Conservation (phyloP, 768 basidiomycete species). For the Coprinellus aureogranulatus region DNA sequence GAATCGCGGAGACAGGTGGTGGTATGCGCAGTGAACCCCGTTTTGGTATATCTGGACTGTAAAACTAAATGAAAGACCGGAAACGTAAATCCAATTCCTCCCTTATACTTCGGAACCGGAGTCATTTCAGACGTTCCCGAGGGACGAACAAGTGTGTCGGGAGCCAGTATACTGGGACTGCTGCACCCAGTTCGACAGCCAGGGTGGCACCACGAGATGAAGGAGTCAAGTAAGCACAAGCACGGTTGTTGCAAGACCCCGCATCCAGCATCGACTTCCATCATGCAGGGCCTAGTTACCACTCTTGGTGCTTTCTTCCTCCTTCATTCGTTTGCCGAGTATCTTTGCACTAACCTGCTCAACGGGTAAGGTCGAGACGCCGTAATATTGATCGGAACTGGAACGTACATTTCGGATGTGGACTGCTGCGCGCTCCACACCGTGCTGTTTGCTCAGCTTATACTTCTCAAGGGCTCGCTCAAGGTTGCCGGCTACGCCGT, state of each 20-base stretch:
- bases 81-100: slow-evolving; percentile 1
- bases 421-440: slow-evolving; percentile 77
- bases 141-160: not conserved
- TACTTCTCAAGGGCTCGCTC: slow-evolving; percentile 82
- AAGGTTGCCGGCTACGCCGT: slow-evolving; percentile 62
- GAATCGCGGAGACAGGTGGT: not conserved
- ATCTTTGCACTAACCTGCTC: slow-evolving; percentile 80
- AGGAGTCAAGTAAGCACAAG: too few relatives aligned
- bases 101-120: slow-evolving; percentile 5
- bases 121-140: not conserved
- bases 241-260: too few relatives aligned
- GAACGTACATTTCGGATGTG: slow-evolving; percentile 76
- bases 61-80: not conserved
- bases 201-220: too few relatives aligned
- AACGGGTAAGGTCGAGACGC: slow-evolving; percentile 18
- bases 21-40: not conserved
- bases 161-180: not conserved
- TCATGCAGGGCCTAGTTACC: not conserved
- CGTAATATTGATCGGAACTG: slow-evolving; percentile 10
- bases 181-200: too few relatives aligned
- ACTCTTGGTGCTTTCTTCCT: slow-evolving; percentile 17
- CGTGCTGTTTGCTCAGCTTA: slow-evolving; percentile 71
- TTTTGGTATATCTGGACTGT: not conserved
- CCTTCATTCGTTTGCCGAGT: slow-evolving; percentile 59
- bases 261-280: too few relatives aligned